These are phyloP conservation scores for Hypoxylon lienhwacheense DNA, from an alignment of 495 filamentous ascomycete species.

Conservation along the genomic window DNA sequence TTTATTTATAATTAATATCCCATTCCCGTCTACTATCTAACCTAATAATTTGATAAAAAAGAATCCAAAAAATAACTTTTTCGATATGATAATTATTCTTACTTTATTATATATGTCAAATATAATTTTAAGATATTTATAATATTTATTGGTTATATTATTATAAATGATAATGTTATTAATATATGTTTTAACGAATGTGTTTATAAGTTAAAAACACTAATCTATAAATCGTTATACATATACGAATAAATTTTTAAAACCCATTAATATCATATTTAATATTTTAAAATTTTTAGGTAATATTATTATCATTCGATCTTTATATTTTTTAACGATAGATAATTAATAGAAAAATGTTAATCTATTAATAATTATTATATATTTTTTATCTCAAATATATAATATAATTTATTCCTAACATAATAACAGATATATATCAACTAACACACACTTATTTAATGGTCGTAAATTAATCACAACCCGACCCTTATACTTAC, in stretches of 20 bases:
- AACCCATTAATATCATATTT: not conserved
- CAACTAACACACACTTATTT: not conserved
- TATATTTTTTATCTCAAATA: not conserved
- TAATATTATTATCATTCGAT: not conserved
- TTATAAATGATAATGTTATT: not conserved
- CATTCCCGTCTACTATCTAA: not conserved
- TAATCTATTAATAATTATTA: not conserved
- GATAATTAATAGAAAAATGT: not conserved
- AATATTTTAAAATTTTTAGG: not conserved
- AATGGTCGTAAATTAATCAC: not conserved
- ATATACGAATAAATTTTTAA: not conserved
- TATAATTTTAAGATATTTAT: not conserved
- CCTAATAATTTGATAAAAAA: not conserved
- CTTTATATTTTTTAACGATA: not conserved
- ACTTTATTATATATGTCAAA: not conserved
- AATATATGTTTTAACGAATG: not conserved
- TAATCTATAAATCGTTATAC: not conserved
- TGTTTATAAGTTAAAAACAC: not conserved
- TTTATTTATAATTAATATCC: not conserved
- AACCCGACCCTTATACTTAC: too few species aligned
- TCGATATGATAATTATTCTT: not conserved
- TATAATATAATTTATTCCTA: not conserved
- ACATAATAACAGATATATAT: not conserved
- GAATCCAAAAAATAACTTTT: not conserved
- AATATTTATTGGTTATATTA: not conserved